A percentile compares a stretch with the other conserved stretches of the same genome.
phyloP scores from a whole-genome alignment of 1,139 yeast genomes.

The Yamadazyma dendronema region DNA sequence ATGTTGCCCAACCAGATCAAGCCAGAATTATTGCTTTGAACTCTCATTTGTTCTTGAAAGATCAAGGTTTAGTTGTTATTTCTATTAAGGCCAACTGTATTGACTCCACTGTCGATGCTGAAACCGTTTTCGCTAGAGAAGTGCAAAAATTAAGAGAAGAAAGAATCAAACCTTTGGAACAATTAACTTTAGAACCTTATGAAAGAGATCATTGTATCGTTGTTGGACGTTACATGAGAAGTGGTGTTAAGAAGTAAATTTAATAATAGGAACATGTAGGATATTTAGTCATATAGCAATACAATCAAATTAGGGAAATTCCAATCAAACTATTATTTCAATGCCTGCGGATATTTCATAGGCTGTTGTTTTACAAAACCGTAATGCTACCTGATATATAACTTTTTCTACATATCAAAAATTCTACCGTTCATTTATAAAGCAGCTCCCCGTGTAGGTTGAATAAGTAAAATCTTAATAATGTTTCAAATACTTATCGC shows the following conservation, averaged over 20 bases:
- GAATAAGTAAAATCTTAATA: too few relatives aligned
- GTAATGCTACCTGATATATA: too few relatives aligned
- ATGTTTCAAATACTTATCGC: too few relatives aligned
- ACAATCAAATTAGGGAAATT: background rate
- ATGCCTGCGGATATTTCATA: too few relatives aligned
- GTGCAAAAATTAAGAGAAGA: slow-evolving; percentile 98
- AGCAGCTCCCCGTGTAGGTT: too few relatives aligned
- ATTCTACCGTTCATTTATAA: too few relatives aligned
- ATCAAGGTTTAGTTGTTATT: slow-evolving; percentile 96
- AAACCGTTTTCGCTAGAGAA: slow-evolving; percentile 98
- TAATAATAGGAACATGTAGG: slow-evolving; percentile 2
- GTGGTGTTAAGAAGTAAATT: slow-evolving; percentile 60
- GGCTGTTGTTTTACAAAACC: too few relatives aligned
- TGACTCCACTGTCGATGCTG: slow-evolving; percentile 98
- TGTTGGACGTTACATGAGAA: slow-evolving; percentile 93
- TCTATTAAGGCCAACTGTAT: slow-evolving; percentile 99
- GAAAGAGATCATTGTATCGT: slow-evolving; percentile 99
- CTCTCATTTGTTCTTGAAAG: slow-evolving; percentile 96
- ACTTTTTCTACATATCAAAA: too few relatives aligned
- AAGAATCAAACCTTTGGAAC: slow-evolving; percentile 97
- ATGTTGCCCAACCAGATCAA: slow-evolving; percentile 99
- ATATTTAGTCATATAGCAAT: slow-evolving; percentile 2
- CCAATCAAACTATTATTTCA: too few relatives aligned
- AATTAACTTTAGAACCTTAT: slow-evolving; percentile 97
- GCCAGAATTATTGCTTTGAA: slow-evolving; percentile 99